Conservation (phyloP, 352 stramenopile genomes). For the Phytophthora crassamura region DNA sequence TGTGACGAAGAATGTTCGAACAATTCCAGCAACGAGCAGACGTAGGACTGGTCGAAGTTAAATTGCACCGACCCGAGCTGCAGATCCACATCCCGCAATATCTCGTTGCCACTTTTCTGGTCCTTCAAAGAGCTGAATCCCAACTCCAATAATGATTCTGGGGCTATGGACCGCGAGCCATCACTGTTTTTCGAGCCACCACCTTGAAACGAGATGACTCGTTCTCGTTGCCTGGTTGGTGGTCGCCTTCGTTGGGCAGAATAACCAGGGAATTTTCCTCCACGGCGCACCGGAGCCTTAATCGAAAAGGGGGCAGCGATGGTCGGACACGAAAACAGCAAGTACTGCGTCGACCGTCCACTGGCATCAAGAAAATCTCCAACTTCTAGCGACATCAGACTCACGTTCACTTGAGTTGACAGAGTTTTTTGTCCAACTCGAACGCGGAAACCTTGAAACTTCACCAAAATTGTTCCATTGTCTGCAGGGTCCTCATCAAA, state of each 20-base stretch:
- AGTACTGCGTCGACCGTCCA: constrained; percentile 69
- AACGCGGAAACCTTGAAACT: constrained; percentile 83
- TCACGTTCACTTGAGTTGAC: constrained; percentile 76
- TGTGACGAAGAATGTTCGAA: constrained; percentile 75
- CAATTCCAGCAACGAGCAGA: constrained; percentile 78
- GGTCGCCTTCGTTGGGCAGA: constrained; percentile 36
- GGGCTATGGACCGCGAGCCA: constrained; percentile 19
- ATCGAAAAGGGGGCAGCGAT: constrained; percentile 75
- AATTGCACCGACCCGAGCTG: constrained; percentile 81
- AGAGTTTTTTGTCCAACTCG: constrained; percentile 84
- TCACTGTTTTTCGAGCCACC: constrained; percentile 23
- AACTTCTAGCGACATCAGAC: constrained; percentile 76
- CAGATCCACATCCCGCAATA: constrained; percentile 67
- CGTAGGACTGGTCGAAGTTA: constrained; percentile 87
- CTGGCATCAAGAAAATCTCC: constrained; percentile 76
- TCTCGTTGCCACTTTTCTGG: constrained; percentile 60
- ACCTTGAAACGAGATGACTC: constrained; percentile 70
- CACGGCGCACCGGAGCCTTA: constrained; percentile 54
- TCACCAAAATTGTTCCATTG: constrained; percentile 75
- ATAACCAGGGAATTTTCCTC: constrained; percentile 38
- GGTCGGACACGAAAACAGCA: constrained; percentile 81
- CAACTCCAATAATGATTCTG: constrained; percentile 73
- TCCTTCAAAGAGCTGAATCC: constrained; percentile 66
- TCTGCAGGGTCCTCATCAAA: constrained; percentile 66
- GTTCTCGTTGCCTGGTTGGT: constrained; percentile 55